phyloP scores from a whole-genome alignment of 345 rosid species.

The Conringia planisiliqua region DNA sequence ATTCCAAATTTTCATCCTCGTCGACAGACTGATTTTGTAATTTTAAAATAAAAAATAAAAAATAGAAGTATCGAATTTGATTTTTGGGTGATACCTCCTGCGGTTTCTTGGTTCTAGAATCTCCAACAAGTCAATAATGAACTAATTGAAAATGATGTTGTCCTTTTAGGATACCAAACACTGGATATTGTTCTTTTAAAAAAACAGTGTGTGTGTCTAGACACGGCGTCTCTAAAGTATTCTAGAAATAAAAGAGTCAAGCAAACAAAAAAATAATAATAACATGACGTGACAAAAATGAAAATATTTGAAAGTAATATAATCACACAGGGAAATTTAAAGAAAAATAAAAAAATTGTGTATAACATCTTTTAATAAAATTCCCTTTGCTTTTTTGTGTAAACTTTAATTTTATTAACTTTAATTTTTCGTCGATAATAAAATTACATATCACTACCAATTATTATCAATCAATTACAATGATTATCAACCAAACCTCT shows the following conservation, averaged over 20 bases:
- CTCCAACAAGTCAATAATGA: slow-evolving; percentile 18
- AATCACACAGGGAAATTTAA: too few relatives aligned
- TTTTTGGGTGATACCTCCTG: background rate
- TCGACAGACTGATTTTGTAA: background rate
- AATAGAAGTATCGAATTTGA: background rate
- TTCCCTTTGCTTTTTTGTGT: too few relatives aligned
- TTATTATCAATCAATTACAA: too few relatives aligned
- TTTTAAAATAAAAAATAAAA: background rate
- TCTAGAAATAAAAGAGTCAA: background rate
- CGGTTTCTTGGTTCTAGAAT: slow-evolving; percentile 1
- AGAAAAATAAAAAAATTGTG: too few relatives aligned
- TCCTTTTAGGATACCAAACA: slow-evolving; percentile 20
- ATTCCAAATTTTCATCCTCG: background rate
- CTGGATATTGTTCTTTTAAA: background rate
- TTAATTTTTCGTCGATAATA: too few relatives aligned
- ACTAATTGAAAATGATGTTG: slow-evolving; percentile 13
- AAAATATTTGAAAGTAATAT: too few relatives aligned
- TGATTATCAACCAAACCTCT: too few relatives aligned
- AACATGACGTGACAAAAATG: too few relatives aligned
- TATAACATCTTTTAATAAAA: too few relatives aligned
- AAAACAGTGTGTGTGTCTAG: background rate
- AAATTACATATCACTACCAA: too few relatives aligned
- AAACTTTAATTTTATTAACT: too few relatives aligned
- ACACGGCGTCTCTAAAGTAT: background rate
- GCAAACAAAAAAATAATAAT: background rate